Evolutionary conservation across 805 yeast genomes (phyloP).

Genomic region (Torulaspora franciscae): DNA sequence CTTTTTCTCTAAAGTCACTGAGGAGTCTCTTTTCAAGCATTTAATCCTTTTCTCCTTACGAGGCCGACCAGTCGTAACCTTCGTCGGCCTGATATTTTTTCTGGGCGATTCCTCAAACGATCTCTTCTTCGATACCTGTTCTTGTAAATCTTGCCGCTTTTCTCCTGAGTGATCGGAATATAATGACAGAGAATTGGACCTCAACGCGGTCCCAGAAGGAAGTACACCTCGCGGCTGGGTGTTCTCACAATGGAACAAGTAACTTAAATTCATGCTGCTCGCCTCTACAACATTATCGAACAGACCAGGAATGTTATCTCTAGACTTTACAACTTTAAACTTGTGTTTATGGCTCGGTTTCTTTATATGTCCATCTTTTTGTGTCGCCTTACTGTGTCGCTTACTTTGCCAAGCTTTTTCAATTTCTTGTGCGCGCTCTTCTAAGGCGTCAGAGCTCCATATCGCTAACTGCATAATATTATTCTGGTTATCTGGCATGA

Average conservation of each 20-base stretch:
- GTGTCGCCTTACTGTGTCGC: constrained; percentile 11
- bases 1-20: constrained; percentile 11
- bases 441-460: constrained; percentile 3
- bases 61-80: constrained; percentile 7
- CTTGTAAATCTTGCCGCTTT: not conserved
- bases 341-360: not conserved
- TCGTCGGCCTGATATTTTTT: not conserved
- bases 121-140: not conserved
- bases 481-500: not conserved
- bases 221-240: not conserved
- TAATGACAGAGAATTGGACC: not conserved
- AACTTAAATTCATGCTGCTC: constrained; percentile 12
- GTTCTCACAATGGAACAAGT: constrained; percentile 9
- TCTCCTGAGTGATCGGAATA: not conserved
- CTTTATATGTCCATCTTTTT: constrained; percentile 7
- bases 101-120: not conserved
- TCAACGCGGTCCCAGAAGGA: not conserved
- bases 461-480: constrained; percentile 1
- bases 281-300: constrained; percentile 7
- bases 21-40: constrained; percentile 13
- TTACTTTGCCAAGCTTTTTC: not conserved
- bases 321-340: constrained; percentile 11
- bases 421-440: constrained; percentile 4
- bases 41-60: constrained; percentile 13
- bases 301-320: not conserved